Percentiles rank a stretch among this genome's conserved stretches.
phyloP scores from a whole-genome alignment of 257 asterid species.

The Ajuga chamaepitys region DNA sequence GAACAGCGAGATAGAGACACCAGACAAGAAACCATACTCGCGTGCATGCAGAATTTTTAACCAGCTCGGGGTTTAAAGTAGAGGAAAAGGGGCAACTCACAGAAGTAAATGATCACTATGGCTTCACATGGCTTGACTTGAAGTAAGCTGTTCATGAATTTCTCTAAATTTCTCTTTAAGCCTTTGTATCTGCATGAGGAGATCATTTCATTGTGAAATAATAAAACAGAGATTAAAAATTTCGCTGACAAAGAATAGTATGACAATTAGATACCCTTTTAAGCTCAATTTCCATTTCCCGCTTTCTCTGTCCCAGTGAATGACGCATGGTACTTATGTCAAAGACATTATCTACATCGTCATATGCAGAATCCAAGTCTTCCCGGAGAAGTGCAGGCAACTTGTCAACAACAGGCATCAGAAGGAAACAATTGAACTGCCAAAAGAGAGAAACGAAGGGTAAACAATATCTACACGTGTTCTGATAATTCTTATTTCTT shows the following conservation, averaged over 20 bases:
- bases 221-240: background rate
- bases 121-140: constrained; percentile 33
- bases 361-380: constrained; percentile 82
- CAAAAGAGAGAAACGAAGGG: constrained; percentile 19
- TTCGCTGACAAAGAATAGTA: background rate
- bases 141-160: constrained; percentile 61
- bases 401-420: constrained; percentile 95
- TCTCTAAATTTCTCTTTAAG: constrained; percentile 80
- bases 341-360: constrained; percentile 73
- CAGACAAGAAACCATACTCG: background rate
- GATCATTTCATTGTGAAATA: constrained; percentile 2
- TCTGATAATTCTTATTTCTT: background rate
- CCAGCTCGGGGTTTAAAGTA: background rate
- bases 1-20: constrained; percentile 3
- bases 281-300: constrained; percentile 78
- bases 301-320: constrained; percentile 67
- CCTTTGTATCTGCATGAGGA: constrained; percentile 57
- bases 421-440: constrained; percentile 97
- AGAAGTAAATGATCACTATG: constrained; percentile 5
- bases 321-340: constrained; percentile 65
- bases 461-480: background rate
- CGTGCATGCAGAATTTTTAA: background rate
- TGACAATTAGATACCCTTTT: constrained; percentile 47
- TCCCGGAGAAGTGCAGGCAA: constrained; percentile 83
- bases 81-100: constrained; percentile 13